Percentiles rank a stretch among this genome's conserved stretches.
phyloP scores from a whole-genome alignment of 441 rosid species.

The Viola pubescens region DNA sequence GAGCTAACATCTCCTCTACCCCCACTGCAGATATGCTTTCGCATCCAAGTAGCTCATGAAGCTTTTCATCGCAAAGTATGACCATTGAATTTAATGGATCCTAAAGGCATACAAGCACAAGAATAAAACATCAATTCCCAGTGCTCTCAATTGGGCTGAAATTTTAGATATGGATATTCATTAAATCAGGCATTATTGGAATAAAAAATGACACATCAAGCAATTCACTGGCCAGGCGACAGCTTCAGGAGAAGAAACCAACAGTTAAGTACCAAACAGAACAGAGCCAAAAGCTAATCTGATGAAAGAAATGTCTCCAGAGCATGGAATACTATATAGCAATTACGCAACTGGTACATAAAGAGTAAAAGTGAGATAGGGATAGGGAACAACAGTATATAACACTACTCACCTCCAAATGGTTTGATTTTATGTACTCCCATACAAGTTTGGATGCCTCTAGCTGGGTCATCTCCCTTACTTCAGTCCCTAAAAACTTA shows the following conservation, averaged over 20 bases:
- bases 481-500: constrained; percentile 21
- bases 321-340: too few species aligned
- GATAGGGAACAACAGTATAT: constrained; percentile 3
- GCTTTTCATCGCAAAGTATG: constrained; percentile 74
- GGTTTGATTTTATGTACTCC: constrained; percentile 27
- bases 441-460: constrained; percentile 24
- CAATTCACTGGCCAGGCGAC: too few species aligned
- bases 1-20: constrained; percentile 52
- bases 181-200: background rate
- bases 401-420: constrained; percentile 22
- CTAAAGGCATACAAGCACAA: constrained; percentile 25
- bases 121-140: constrained; percentile 3
- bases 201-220: too few species aligned
- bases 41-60: constrained; percentile 73
- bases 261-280: too few species aligned
- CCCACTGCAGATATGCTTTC: constrained; percentile 85
- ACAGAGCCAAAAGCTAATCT: too few species aligned
- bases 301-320: too few species aligned
- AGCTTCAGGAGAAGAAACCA: too few species aligned
- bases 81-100: constrained; percentile 72
- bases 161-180: background rate
- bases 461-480: constrained; percentile 22
- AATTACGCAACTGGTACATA: too few species aligned
- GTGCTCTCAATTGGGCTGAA: background rate
- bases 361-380: background rate